Base-by-base conservation (phyloP, 164 flowering plant genomes). In the Piper longum region DNA sequence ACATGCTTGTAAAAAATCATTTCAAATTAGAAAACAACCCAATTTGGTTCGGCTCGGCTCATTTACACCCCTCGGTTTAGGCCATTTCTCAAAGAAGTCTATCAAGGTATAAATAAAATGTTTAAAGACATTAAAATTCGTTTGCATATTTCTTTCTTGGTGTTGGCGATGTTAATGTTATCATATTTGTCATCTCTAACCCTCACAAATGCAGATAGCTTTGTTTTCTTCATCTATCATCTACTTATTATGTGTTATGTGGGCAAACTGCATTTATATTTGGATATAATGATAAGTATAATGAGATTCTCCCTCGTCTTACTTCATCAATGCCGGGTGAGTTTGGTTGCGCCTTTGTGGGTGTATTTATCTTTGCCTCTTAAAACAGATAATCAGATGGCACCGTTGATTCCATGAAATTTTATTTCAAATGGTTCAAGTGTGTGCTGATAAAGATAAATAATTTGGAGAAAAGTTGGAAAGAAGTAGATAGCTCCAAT, bases 211-310 rank as follows among this genome's bases (percentile, higher is more conserved):
- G 76, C 89, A 90, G 97, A 75, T 86, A 66, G 88, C 88, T 57
- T 90, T 74, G 73, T 78, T 39, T 76, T 75, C 69, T 70, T 88
- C 63, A 87, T 91, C 43, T 91, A 88, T 61, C 97, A 93, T 4
- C 77, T 87, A 12, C 79, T 91, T 60, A 75, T 88, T 45, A 75
- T 91, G 42, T 91, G 88, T 42, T 91, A 91, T 57, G 84, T 81
- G 93, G 97, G 18, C 91, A 91, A 82, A 90, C 88, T 68, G 97
- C 97, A 64, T 88, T 78, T 72, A 85, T 91, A 55, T 91, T 96
- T 51, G 68, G 69, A 56, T 9, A 64, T 11, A 3, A 41, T 56
- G 14, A 3, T 16, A 9, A 2, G 51, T 7, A 16, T 55, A 8
- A 26, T 18, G 62, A 2, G 7, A 54, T 48, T 44, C 36, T 26